These are phyloP conservation scores for Melaleuca quinquenervia DNA, from an alignment of 345 rosid genomes.

Conservation along the genomic window DNA sequence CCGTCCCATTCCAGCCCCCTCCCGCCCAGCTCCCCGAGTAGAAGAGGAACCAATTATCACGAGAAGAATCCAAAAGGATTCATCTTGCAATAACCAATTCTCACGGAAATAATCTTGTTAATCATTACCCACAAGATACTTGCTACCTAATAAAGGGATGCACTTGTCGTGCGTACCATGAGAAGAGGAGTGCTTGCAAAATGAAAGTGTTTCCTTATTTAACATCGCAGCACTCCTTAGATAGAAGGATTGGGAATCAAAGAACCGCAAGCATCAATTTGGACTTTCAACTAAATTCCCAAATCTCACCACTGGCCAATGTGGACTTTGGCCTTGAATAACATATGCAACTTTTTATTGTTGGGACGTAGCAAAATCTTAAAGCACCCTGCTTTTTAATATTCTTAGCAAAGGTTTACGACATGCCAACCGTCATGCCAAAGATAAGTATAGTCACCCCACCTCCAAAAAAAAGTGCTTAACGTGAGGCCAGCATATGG, in stretches of 20 bases:
- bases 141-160: too few relatives aligned
- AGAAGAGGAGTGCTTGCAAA: too few relatives aligned
- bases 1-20: too few relatives aligned
- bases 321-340: not conserved
- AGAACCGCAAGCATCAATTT: not conserved
- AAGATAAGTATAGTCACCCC: not conserved
- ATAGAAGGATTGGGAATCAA: not conserved
- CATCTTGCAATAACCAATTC: too few relatives aligned
- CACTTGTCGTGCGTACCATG: too few relatives aligned
- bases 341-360: not conserved
- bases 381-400: fast-evolving
- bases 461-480: not conserved
- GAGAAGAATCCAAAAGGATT: too few relatives aligned
- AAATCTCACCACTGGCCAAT: not conserved
- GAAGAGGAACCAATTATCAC: too few relatives aligned
- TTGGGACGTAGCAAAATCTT: not conserved
- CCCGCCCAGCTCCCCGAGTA: too few relatives aligned
- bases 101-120: too few relatives aligned
- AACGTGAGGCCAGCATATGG: not conserved
- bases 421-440: fast-evolving
- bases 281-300: not conserved
- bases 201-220: too few relatives aligned
- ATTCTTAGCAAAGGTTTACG: fast-evolving
- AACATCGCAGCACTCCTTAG: not conserved
- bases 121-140: too few relatives aligned